phyloP scores from a whole-genome alignment of 495 filamentous ascomycete genomes.

The Xylaria nigripes region DNA sequence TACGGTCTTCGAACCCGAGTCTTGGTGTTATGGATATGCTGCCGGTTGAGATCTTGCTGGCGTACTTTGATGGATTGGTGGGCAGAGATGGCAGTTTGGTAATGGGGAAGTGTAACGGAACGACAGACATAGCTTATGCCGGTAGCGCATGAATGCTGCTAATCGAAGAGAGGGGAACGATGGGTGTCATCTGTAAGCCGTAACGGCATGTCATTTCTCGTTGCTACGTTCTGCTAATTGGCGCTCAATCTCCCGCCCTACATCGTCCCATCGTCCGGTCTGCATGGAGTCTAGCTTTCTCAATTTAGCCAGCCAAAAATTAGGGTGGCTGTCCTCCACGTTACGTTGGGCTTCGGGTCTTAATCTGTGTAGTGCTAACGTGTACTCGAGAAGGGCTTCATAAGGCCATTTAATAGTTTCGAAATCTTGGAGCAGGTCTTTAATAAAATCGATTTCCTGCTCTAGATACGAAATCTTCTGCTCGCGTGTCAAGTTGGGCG shows the following conservation, averaged over 20 bases:
- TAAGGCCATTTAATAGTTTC: slow-evolving; percentile 73
- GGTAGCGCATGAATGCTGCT: neutral
- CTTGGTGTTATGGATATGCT: slow-evolving; percentile 57
- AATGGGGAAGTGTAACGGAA: slow-evolving; percentile 21
- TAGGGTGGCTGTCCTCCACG: slow-evolving; percentile 40
- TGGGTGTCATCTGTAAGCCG: neutral
- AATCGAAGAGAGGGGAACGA: neutral
- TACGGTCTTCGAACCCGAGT: slow-evolving; percentile 49
- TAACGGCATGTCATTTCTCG: slow-evolving; percentile 2
- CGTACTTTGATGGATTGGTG: slow-evolving; percentile 57
- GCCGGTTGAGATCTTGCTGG: slow-evolving; percentile 47
- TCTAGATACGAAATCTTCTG: slow-evolving; percentile 60
- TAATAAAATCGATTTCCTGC: slow-evolving; percentile 58
- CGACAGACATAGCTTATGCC: slow-evolving; percentile 10
- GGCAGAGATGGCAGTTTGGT: slow-evolving; percentile 44
- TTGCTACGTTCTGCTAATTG: slow-evolving; percentile 1
- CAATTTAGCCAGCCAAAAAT: slow-evolving; percentile 56
- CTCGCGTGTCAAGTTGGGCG: slow-evolving; percentile 49
- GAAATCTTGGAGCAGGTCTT: slow-evolving; percentile 68
- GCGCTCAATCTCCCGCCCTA: slow-evolving; percentile 34
- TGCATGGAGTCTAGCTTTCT: slow-evolving; percentile 62
- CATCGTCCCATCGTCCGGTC: slow-evolving; percentile 58
- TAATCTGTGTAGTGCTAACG: slow-evolving; percentile 42
- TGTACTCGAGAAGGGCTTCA: slow-evolving; percentile 61
- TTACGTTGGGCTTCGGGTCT: slow-evolving; percentile 26